Evolutionary conservation across 495 filamentous ascomycete species (phyloP), one percentile per base, ranked within the genome.

Genomic region (Eremomyces bilateralis): DNA sequence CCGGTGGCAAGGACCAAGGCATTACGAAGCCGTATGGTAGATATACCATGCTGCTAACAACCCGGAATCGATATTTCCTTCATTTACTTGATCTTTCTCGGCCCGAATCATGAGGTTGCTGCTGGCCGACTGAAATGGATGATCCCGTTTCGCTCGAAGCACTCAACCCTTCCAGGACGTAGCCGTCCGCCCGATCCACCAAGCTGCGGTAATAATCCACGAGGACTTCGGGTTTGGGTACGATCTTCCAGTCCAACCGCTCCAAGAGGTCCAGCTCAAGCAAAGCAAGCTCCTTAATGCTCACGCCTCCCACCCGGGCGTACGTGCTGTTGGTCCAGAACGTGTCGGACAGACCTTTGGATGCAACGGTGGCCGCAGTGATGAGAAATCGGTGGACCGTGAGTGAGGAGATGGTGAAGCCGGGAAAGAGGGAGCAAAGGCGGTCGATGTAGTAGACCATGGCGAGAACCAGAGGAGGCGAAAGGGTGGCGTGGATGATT

Each of bases 401-500:
- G 12, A 97, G 64, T 24, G 77, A 88, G 44, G 75, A 88, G 32
- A 97, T 84, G 22, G 81, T 91, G 56, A 97, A 97, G 13, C 80
- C 76, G 4, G 82, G 75, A 49, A 92, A 95, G 19, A 88, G 57
- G 3, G 79, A 71, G 53, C 84, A 95, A 13, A 97, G 62, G n/a
- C 79, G 73, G 53, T 97, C 90, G 40, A 97, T 94, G 49, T 97
- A 97, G 50, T 85, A 95, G 35, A 97, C 88, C 84, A 97, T 97
- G 41, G 81, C 83, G n/a, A 97, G 66, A n/a, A 97, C 67, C 35
- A 97, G 79, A 4, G 88, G 84, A 4, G 88, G 84, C 4, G 79
- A 78, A 1, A 97, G 66, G 1, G 84, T 92, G 19, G 88, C 88
- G 52, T 97, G 88, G 31, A 82, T 83, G 8, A 88, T 83, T 13